Percentiles rank a stretch among this genome's conserved stretches.
These are phyloP conservation scores for Aspergillus tanneri DNA, from an alignment of 2,329 filamentous ascomycete genomes.

Conservation along the genomic window DNA sequence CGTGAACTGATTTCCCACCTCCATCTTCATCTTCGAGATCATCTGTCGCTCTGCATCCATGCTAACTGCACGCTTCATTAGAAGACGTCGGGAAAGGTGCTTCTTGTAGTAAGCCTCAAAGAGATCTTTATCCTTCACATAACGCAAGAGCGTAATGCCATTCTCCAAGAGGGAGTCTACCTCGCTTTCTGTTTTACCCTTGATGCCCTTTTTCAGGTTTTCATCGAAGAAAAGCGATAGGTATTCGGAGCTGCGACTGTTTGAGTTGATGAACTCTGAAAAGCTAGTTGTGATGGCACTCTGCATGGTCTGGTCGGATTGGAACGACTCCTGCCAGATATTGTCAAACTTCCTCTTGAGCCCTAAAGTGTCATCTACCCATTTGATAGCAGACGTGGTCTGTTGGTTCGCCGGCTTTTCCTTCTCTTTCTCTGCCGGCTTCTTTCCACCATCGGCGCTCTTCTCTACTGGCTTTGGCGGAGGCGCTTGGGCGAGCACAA, in stretches of 20 bases:
- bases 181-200: conserved; percentile 86
- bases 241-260: conserved; percentile 80
- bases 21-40: conserved; percentile 95
- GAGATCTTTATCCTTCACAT: conserved; percentile 86
- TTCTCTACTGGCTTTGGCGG: conserved; percentile 40
- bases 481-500: conserved; percentile 57
- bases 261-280: conserved; percentile 90
- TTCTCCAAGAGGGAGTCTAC: conserved; percentile 83
- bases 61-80: conserved; percentile 86
- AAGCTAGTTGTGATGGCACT: conserved; percentile 84
- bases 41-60: conserved; percentile 93
- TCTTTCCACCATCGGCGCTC: conserved; percentile 53
- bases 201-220: conserved; percentile 89
- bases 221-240: conserved; percentile 97
- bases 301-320: conserved; percentile 72
- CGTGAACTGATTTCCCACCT: conserved; percentile 92
- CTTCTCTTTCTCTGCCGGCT: conserved; percentile 47
- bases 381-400: conserved; percentile 84
- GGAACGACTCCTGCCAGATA: conserved; percentile 72
- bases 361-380: conserved; percentile 85
- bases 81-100: conserved; percentile 80
- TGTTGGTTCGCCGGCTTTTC: conserved; percentile 68
- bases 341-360: conserved; percentile 88
- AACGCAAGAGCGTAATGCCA: conserved; percentile 82
- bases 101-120: conserved; percentile 99